A percentile compares a stretch with the other conserved stretches of the same genome.
Evolutionary conservation across 148 eudicot species (phyloP).

Genomic region (Silene uniflora): DNA sequence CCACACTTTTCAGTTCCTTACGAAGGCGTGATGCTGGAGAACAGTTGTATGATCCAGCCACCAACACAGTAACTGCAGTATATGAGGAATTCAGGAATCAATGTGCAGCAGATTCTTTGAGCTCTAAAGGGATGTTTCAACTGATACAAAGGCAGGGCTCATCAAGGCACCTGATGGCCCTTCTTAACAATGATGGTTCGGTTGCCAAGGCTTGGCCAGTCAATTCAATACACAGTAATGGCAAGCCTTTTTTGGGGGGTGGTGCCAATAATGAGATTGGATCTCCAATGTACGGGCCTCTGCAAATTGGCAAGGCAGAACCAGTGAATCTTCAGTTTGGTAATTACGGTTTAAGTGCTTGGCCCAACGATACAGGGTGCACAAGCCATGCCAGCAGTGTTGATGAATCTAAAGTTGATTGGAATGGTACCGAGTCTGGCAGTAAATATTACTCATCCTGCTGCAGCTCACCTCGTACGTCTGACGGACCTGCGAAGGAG

Average conservation of each 20-base stretch:
- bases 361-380: slow-evolving; percentile 81
- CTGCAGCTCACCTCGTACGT: slow-evolving; percentile 73
- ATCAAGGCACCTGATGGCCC: slow-evolving; percentile 87
- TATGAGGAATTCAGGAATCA: slow-evolving; percentile 84
- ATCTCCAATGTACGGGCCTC: slow-evolving; percentile 73
- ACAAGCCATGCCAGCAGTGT: slow-evolving; percentile 84
- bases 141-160: slow-evolving; percentile 89
- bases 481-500: slow-evolving; percentile 85
- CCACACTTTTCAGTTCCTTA: slow-evolving; percentile 82
- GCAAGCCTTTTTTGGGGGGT: slow-evolving; percentile 40
- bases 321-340: slow-evolving; percentile 96
- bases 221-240: slow-evolving; percentile 43
- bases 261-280: slow-evolving; percentile 44
- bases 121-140: slow-evolving; percentile 94
- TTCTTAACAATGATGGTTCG: slow-evolving; percentile 84
- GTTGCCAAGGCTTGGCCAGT: slow-evolving; percentile 99
- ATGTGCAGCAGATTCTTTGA: slow-evolving; percentile 80
- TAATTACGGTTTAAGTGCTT: slow-evolving; percentile 92
- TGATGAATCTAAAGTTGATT: slow-evolving; percentile 70
- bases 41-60: slow-evolving; percentile 63
- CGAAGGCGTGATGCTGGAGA: slow-evolving; percentile 83
- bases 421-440: slow-evolving; percentile 59
- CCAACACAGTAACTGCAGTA: slow-evolving; percentile 63
- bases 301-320: slow-evolving; percentile 73
- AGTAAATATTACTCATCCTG: slow-evolving; percentile 74